Percentiles rank a stretch among this genome's conserved stretches.
Conservation (phyloP, 1,284 basidiomycete genomes). For the Taiwanofungus camphoratus region DNA sequence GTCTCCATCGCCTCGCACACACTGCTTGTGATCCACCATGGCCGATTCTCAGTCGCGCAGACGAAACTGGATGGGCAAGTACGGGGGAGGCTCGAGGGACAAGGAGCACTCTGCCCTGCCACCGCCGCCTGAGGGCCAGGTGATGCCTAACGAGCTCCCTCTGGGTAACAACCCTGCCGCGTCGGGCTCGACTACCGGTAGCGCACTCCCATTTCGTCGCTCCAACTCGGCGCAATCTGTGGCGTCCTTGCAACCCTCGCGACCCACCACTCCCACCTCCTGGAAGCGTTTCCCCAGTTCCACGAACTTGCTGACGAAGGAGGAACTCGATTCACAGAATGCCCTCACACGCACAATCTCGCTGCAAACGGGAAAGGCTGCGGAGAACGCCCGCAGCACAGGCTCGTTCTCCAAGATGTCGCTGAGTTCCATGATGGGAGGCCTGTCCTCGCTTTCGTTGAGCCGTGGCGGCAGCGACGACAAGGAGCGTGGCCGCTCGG, state of each 20-base stretch:
- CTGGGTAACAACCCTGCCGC: slow-evolving; percentile 15
- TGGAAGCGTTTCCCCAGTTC: slow-evolving; percentile 25
- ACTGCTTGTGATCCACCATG: slow-evolving; percentile 15
- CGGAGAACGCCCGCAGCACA: slow-evolving; percentile 25
- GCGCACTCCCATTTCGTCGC: slow-evolving; percentile 21
- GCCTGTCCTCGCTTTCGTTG: slow-evolving; percentile 55
- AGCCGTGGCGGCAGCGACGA: slow-evolving; percentile 42
- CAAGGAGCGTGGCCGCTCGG: slow-evolving; percentile 48
- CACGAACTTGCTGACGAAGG: slow-evolving; percentile 28
- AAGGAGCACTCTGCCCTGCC: slow-evolving; percentile 21
- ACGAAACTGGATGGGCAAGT: slow-evolving; percentile 28
- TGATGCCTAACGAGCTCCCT: slow-evolving; percentile 24
- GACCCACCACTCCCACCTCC: slow-evolving; percentile 28
- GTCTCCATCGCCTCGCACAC: slow-evolving; percentile 3
- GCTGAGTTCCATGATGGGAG: slow-evolving; percentile 66
- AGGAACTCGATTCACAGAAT: slow-evolving; percentile 43
- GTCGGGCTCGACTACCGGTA: slow-evolving; percentile 13
- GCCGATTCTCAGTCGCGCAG: slow-evolving; percentile 23
- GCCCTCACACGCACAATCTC: slow-evolving; percentile 48
- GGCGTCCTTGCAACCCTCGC: slow-evolving; percentile 25
- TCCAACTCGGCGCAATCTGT: slow-evolving; percentile 28
- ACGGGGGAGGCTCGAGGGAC: slow-evolving; percentile 21
- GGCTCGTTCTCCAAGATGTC: slow-evolving; percentile 59
- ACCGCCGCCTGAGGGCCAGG: slow-evolving; percentile 30
- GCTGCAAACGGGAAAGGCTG: slow-evolving; percentile 26